Evolutionary conservation across 345 rosid species (phyloP), one percentile per base, ranked within the genome.

Genomic region (Brassica nigra): DNA sequence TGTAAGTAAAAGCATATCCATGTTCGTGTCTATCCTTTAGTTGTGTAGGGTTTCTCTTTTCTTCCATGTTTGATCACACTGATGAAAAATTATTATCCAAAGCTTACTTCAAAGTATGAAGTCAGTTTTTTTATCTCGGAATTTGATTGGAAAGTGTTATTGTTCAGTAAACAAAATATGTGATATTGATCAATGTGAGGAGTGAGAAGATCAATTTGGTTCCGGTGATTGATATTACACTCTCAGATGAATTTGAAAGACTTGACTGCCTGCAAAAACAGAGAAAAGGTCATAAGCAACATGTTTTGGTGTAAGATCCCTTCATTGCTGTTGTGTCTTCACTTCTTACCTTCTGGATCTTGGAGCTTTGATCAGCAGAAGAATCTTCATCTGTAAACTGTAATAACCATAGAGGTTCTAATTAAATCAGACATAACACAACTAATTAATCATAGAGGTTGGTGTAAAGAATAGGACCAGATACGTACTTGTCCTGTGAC

Each of bases 401-500:
- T 74, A 77, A 3, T 16, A 73, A 63, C 31, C 37, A 61, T 2
- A 20, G 16, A 34, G 20, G 33, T n/a, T 62, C 66, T 18, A 18
- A 65, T n/a, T 67, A 31, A 57, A 42, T n/a, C 37, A 62, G 34
- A 81, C 18, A 52, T 29, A 4, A 9, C 64, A 57, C 6, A 47
- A 47, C 55, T 47, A 57, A 28, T 6, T 18, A 20, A n/a, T 18
- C 52, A 75, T 2, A 76, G 63, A 69, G 52, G 9, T 68, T 49
- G 18, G 39, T 47, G 62, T 58, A 39, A 7, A 14, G 23, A 28
- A 14, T 20, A 42, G 31, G 30, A 61, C 16, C 12, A 64, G 54
- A 28, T 71, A 28, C 71, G 18, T 54, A 90, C 97, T 90, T 90
- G 97, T 59, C 96, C 99, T 3, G 99, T 92, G 58, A 91, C 94